phyloP scores from a whole-genome alignment of 1,284 basidiomycete species.

The Sanghuangporus baumii region DNA sequence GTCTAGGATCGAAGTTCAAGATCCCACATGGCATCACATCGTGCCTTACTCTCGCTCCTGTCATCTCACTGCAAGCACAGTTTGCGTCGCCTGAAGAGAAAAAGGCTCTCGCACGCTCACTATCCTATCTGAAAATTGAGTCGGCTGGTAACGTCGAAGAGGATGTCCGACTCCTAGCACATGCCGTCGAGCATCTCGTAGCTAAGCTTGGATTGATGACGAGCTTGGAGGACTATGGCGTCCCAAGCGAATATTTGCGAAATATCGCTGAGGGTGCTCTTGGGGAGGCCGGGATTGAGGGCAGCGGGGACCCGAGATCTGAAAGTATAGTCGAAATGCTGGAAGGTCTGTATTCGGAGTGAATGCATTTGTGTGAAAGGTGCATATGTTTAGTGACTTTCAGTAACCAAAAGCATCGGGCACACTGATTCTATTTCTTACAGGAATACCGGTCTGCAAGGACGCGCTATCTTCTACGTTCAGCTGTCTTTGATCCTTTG shows the following conservation, averaged over 20 bases:
- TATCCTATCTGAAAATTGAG: conserved; percentile 52
- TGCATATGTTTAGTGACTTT: too few relatives aligned
- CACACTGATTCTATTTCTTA: too few relatives aligned
- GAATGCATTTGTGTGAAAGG: neutral
- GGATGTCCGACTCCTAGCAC: conserved; percentile 49
- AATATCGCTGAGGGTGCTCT: conserved; percentile 47
- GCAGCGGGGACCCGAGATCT: conserved; percentile 31
- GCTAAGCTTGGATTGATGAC: conserved; percentile 50
- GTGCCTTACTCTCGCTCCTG: conserved; percentile 72
- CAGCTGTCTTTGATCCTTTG: too few relatives aligned
- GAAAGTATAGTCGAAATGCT: conserved; percentile 41
- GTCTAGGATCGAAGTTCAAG: conserved; percentile 67
- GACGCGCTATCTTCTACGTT: too few relatives aligned
- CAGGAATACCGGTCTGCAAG: too few relatives aligned
- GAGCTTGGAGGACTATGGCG: conserved; percentile 51
- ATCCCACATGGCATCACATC: conserved; percentile 83
- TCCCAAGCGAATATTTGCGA: conserved; percentile 47
- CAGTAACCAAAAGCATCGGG: too few relatives aligned
- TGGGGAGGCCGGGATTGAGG: conserved; percentile 42
- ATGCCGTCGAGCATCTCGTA: conserved; percentile 56
- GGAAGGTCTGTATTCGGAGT: conserved; percentile 37
- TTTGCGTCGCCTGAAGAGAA: conserved; percentile 53
- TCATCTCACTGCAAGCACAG: conserved; percentile 53
- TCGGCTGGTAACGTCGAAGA: conserved; percentile 55
- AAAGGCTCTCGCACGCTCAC: conserved; percentile 44